These are phyloP conservation scores for Sclerotinia glacialis DNA, from an alignment of 2,329 filamentous ascomycete species.

Conservation along the genomic window DNA sequence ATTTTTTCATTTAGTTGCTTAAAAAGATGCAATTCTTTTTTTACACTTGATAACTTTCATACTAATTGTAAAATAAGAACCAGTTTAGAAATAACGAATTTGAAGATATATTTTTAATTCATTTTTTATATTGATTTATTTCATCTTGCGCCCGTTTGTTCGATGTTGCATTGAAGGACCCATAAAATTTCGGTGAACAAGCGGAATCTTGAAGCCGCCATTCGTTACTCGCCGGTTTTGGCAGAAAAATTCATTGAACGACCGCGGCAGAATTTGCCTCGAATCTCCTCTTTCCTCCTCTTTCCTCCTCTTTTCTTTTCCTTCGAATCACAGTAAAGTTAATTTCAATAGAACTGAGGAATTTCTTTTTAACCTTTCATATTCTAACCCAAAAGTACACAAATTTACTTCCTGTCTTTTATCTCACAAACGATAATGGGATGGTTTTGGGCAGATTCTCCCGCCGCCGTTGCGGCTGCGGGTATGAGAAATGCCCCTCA, in stretches of 20 bases:
- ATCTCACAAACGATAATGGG: conserved; percentile 33
- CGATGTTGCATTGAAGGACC: not conserved
- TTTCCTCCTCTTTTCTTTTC: not conserved
- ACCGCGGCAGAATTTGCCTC: not conserved
- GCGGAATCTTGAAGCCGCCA: not conserved
- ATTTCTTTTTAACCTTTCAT: not conserved
- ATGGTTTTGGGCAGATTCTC: conserved; percentile 39
- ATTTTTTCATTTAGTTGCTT: not conserved
- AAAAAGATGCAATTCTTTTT: not conserved
- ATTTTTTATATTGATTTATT: not conserved
- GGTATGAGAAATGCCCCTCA: conserved; percentile 32
- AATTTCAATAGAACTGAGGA: conserved; percentile 12
- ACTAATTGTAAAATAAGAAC: not conserved
- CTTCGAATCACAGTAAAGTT: conserved; percentile 12
- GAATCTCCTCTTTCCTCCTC: conserved; percentile 7
- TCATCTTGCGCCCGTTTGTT: not conserved
- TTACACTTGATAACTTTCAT: not conserved
- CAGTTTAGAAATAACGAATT: not conserved
- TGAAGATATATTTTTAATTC: conserved; percentile 9
- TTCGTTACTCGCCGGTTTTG: conserved; percentile 1
- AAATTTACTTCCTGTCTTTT: not conserved
- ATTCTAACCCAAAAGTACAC: not conserved
- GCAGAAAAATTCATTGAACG: conserved; percentile 4
- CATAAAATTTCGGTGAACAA: conserved; percentile 9
- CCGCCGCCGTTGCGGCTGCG: conserved; percentile 27